These are phyloP conservation scores for Solanum rostratum DNA, from an alignment of 257 asterid species.

Conservation along the genomic window DNA sequence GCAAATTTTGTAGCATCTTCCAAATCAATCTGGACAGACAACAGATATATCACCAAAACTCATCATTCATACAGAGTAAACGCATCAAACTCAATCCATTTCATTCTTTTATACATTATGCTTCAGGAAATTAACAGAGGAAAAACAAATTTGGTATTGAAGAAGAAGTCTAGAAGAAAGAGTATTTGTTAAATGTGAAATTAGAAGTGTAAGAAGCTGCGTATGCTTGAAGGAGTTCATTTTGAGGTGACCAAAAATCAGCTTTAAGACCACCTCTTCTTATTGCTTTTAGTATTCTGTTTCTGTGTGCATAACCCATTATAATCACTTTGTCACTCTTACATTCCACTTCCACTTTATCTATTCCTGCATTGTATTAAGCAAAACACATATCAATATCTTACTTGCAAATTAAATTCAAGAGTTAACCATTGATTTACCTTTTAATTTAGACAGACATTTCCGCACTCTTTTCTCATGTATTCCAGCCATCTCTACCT, in stretches of 20 bases:
- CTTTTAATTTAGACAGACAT: conserved; percentile 35
- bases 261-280: conserved; percentile 38
- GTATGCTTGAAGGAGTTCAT: conserved; percentile 33
- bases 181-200: conserved; percentile 24
- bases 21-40: not conserved
- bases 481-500: conserved; percentile 43
- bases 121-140: not conserved
- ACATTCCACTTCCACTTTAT: conserved; percentile 37
- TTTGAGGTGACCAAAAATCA: conserved; percentile 43
- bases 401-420: too few relatives aligned
- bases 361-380: conserved; percentile 12
- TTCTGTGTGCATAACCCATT: conserved; percentile 30
- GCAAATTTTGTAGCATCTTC: too few relatives aligned
- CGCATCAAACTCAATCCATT: not conserved
- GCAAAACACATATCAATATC: not conserved
- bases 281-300: conserved; percentile 38
- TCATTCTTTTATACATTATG: not conserved
- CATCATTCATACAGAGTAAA: not conserved
- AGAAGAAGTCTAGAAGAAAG: not conserved
- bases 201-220: conserved; percentile 20
- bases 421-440: not conserved
- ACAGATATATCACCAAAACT: not conserved
- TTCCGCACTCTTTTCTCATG: conserved; percentile 39
- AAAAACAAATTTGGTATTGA: too few relatives aligned
- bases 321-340: conserved; percentile 28